A percentile compares a stretch with the other conserved stretches of the same genome.
These are phyloP conservation scores for Sisymbrium altissimum DNA, from an alignment of 345 rosid genomes.

Conservation along the genomic window DNA sequence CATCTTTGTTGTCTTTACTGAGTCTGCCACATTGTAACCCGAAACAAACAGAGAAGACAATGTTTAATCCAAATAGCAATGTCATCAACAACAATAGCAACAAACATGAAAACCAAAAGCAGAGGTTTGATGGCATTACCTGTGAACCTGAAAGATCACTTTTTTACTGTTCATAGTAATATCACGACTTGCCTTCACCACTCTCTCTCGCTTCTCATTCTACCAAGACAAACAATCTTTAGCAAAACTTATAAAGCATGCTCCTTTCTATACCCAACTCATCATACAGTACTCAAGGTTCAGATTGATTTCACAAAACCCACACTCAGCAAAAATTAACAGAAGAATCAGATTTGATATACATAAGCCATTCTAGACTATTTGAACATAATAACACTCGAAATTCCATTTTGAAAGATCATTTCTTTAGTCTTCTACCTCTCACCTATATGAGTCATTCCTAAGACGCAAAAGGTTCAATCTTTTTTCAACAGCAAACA, in stretches of 20 bases:
- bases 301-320: background rate
- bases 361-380: too few species aligned
- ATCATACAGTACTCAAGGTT: background rate
- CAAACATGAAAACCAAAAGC: background rate
- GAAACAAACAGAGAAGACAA: background rate
- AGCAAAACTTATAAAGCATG: background rate
- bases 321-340: background rate
- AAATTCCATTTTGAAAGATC: background rate
- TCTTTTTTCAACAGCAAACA: background rate
- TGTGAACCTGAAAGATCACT: conserved; percentile 95
- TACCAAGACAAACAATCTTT: conserved; percentile 24
- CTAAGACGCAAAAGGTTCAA: background rate
- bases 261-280: background rate
- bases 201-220: conserved; percentile 93
- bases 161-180: conserved; percentile 89
- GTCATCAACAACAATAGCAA: background rate
- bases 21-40: conserved; percentile 43
- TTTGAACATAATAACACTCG: background rate
- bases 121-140: conserved; percentile 40
- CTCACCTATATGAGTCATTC: background rate
- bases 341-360: background rate
- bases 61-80: background rate
- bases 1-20: conserved; percentile 64
- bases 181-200: conserved; percentile 95
- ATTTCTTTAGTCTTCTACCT: background rate